Base-by-base conservation (phyloP, 768 basidiomycete species). In the Trametes cubensis region DNA sequence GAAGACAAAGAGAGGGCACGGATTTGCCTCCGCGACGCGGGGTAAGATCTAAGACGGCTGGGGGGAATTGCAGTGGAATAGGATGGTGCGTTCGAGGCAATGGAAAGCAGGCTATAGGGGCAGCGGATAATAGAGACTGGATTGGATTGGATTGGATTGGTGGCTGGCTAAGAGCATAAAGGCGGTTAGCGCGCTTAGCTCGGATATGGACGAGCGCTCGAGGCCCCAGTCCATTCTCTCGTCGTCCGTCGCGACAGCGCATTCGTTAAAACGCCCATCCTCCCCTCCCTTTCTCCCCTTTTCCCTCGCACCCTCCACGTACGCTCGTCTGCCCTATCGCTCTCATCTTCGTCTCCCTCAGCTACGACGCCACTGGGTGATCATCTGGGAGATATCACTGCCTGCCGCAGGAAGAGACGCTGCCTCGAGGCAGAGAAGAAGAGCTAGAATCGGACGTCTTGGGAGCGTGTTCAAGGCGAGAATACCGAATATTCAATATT, bases 371-470 rank as follows among this genome's bases (percentile, higher is more conserved):
- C 34, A 34, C 34, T 34, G 34, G 34, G 34, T 34, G 34, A 34
- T 34, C 34, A 28, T 42, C 45, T 30, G 8, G 25, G 45, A n/a
- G 55, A 58, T 44, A 47, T 49, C 51, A 18, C 15, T 41, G 28
- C 7, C 21, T 7, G 34, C 34, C 34, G 34, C 34, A 34, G 23
- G 25, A 44, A 20, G 15, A 63, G 56, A 56, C 56, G 61, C 52
- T 49, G 63, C 63, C 63, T 64, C 63, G 63, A 60, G 63, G 63
- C 63, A 46, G 42, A 41, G 48, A 41, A 49, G 39, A 30, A 41
- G 48, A 59, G 58, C 62, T 41, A 30, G 41, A 34, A 34, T 48
- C 46, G 46, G 40, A 58, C 58, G 56, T 64, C 63, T 60, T 41
- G 55, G 40, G 20, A 26, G 41, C 28, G 44, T 25, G 38, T 42